phyloP scores from a whole-genome alignment of 163 green algal species.

The Chloromonas sp. region DNA sequence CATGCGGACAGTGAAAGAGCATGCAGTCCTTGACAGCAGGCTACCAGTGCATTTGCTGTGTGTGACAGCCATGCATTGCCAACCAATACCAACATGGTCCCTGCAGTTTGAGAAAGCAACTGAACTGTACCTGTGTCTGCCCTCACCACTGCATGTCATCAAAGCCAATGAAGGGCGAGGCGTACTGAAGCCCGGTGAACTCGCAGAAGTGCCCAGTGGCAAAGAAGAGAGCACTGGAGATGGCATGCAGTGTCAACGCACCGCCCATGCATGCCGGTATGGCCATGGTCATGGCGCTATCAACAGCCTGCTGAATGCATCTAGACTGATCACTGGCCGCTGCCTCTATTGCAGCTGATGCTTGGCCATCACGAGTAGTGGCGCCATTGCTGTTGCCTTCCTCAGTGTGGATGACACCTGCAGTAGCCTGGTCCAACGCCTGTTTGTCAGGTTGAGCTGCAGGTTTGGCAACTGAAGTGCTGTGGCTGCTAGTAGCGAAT shows the following conservation, averaged over 20 bases:
- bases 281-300: neutral
- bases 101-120: too few relatives aligned
- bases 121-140: neutral
- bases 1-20: too few relatives aligned
- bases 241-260: constrained; percentile 16
- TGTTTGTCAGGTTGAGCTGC: too few relatives aligned
- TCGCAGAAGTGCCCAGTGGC: constrained; percentile 65
- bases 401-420: neutral
- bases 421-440: too few relatives aligned
- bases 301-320: neutral
- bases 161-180: constrained; percentile 64
- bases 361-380: neutral
- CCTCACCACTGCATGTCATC: constrained; percentile 44
- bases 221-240: constrained; percentile 53
- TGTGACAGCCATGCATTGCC: too few relatives aligned
- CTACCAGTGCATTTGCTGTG: too few relatives aligned
- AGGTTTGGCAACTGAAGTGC: too few relatives aligned
- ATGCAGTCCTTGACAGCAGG: too few relatives aligned
- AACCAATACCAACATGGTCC: too few relatives aligned
- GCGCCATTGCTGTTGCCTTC: neutral
- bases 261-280: neutral
- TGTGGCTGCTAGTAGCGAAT: neutral
- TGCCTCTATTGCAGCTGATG: neutral
- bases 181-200: constrained; percentile 69
- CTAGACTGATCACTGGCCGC: neutral